Evolutionary conservation across 2,329 filamentous ascomycete species (phyloP), one percentile per base, ranked within the genome.

Genomic region (Colletotrichum sp.): DNA sequence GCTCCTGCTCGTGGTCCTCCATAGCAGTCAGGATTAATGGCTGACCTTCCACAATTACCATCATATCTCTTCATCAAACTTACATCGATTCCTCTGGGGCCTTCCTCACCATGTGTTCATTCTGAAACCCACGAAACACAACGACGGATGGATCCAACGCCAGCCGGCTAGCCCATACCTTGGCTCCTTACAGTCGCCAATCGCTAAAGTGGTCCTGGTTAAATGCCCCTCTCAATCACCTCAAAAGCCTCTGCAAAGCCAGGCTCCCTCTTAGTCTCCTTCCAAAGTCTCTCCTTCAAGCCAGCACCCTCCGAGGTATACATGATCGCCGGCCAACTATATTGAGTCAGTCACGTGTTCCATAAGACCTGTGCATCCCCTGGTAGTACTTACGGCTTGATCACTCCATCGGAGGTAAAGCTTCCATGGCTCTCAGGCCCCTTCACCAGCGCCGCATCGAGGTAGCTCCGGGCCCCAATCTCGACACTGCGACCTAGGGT

Each of bases 341-440:
- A 11, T 1, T 36, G 1, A 3, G 32, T 76, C 5, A 76, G 73
- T 22, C 29, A 34, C 29, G 2, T 52, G 13, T 15, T 30, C 6
- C 11, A 8, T 8, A 8, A 5, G 6, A 25, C 6, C 3, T n/a
- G 3, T 19, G 29, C 9, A 34, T 9, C 13, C 0, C 9, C 9
- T 12, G 9, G 6, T 5, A n/a, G 4, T 25, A 84, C 88, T 86
- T 80, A 89, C 86, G 87, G 85, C 6, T 79, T 77, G 36, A 89
- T 85, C 15, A 86, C 80, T 83, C 87, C 89, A 71, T 86, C 85
- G 82, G 86, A 88, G 0, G 89, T 52, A 73, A 87, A 89, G 55
- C 85, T 87, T 2, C 88, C 88, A 79, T 90, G 89, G 2, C 86
- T 86, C 79, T 90, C 88, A 63, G 83, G 83, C 0, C 88, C 89